phyloP scores from a whole-genome alignment of 192 early-diverging fungal species.

The Coemansia sp. region DNA sequence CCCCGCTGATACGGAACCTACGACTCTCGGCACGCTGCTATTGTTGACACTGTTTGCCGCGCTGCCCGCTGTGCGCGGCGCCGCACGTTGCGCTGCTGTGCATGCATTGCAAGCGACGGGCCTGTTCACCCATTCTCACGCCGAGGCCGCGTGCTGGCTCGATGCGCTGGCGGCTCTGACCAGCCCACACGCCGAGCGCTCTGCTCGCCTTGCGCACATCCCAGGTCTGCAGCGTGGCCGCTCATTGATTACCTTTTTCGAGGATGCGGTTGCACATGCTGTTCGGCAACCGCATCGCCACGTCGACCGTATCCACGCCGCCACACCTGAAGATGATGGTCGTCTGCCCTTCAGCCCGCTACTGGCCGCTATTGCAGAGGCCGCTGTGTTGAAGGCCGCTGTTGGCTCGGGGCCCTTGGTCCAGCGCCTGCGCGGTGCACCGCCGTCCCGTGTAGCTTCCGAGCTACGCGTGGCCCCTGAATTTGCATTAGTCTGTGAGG shows the following conservation, averaged over 20 bases:
- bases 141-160: conserved; percentile 42
- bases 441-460: background rate
- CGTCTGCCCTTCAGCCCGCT: conserved; percentile 40
- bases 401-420: conserved; percentile 29
- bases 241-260: conserved; percentile 29
- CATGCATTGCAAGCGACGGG: conserved; percentile 27
- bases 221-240: conserved; percentile 14
- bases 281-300: conserved; percentile 42
- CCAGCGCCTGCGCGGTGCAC: conserved; percentile 5
- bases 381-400: conserved; percentile 29
- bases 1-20: conserved; percentile 3
- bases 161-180: conserved; percentile 38
- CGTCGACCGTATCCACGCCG: conserved; percentile 34
- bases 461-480: conserved; percentile 19
- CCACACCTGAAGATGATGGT: background rate
- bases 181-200: conserved; percentile 31
- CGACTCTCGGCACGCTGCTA: conserved; percentile 28
- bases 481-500: conserved; percentile 27
- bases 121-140: conserved; percentile 35
- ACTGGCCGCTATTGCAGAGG: conserved; percentile 34
- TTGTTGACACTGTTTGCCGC: conserved; percentile 27
- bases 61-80: conserved; percentile 29
- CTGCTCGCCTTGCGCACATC: conserved; percentile 11
- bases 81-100: conserved; percentile 22
- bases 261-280: conserved; percentile 29